Evolutionary conservation across 805 yeast genomes (phyloP).

Genomic region (Cyberlindnera japonica): DNA sequence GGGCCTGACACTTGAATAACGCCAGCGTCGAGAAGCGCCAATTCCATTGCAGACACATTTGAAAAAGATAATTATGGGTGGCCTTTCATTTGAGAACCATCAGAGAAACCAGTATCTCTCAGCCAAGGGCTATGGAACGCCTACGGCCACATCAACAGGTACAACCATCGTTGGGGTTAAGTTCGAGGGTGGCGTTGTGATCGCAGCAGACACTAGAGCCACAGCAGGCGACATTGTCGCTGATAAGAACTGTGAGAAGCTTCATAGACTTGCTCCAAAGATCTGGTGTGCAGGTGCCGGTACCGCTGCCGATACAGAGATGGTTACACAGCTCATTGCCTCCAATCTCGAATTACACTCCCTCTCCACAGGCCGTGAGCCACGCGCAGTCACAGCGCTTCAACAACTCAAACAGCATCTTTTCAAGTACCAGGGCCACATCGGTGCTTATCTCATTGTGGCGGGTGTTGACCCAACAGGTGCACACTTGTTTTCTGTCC

Average conservation of each 20-base stretch:
- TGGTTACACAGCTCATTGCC: slow-evolving; percentile 90
- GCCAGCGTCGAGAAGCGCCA: no score
- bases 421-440: slow-evolving; percentile 94
- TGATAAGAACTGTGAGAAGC: slow-evolving; percentile 95
- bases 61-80: slow-evolving; percentile 71
- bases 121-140: slow-evolving; percentile 68
- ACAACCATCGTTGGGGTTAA: slow-evolving; percentile 98
- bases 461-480: slow-evolving; percentile 98
- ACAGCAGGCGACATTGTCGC: slow-evolving; percentile 96
- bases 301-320: slow-evolving; percentile 99
- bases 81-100: slow-evolving; percentile 87
- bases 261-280: slow-evolving; percentile 83
- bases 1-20: no score
- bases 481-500: slow-evolving; percentile 85
- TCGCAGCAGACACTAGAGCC: slow-evolving; percentile 98
- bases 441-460: slow-evolving; percentile 97
- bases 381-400: slow-evolving; percentile 90
- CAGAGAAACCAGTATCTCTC: slow-evolving; percentile 81
- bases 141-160: slow-evolving; percentile 95
- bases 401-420: slow-evolving; percentile 93
- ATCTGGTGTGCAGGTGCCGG: slow-evolving; percentile 99
- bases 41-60: neutral
- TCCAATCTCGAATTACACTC: slow-evolving; percentile 90
- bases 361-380: slow-evolving; percentile 76
- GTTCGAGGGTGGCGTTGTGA: slow-evolving; percentile 89